A percentile compares a stretch with the other conserved stretches of the same genome.
Evolutionary conservation across 495 filamentous ascomycete genomes (phyloP).

Genomic region (Amniculicola lignicola): DNA sequence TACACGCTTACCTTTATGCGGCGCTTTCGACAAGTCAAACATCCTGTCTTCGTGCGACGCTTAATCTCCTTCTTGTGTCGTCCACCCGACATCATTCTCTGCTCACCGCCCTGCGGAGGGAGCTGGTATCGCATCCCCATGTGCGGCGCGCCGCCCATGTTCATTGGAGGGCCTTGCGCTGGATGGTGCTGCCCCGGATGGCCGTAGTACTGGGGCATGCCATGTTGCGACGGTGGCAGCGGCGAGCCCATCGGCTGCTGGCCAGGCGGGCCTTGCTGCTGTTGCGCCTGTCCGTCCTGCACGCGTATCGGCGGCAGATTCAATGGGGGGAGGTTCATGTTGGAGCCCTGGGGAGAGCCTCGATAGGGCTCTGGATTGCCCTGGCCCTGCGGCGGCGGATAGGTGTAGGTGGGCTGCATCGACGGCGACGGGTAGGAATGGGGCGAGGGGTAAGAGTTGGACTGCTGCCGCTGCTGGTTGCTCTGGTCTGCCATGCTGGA

Average conservation of each 20-base stretch:
- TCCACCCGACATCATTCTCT: constrained; percentile 69
- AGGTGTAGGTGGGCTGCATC: constrained; percentile 54
- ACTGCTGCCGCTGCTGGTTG: constrained; percentile 32
- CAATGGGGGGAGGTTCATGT: constrained; percentile 50
- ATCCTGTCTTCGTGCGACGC: constrained; percentile 94
- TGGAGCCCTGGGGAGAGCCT: constrained; percentile 50
- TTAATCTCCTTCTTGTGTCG: constrained; percentile 99
- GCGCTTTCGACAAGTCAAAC: constrained; percentile 92
- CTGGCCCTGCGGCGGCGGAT: constrained; percentile 52
- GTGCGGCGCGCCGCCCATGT: constrained; percentile 43
- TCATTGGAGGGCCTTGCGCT: constrained; percentile 40
- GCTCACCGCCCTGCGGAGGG: constrained; percentile 50
- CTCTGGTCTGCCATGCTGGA: constrained; percentile 24
- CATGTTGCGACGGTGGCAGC: constrained; percentile 41
- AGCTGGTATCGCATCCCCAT: constrained; percentile 60
- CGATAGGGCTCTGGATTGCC: constrained; percentile 48
- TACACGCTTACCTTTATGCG: constrained; percentile 86
- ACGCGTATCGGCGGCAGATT: constrained; percentile 64
- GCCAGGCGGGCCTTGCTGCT: constrained; percentile 24
- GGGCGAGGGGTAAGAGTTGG: constrained; percentile 54
- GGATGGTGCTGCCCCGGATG: constrained; percentile 40
- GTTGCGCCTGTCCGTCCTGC: constrained; percentile 44
- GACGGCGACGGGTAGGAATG: constrained; percentile 56
- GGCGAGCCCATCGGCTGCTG: constrained; percentile 42
- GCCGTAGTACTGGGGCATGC: constrained; percentile 37